These are phyloP conservation scores for Epichloe scottii DNA, from an alignment of 2,329 filamentous ascomycete species.

Conservation along the genomic window DNA sequence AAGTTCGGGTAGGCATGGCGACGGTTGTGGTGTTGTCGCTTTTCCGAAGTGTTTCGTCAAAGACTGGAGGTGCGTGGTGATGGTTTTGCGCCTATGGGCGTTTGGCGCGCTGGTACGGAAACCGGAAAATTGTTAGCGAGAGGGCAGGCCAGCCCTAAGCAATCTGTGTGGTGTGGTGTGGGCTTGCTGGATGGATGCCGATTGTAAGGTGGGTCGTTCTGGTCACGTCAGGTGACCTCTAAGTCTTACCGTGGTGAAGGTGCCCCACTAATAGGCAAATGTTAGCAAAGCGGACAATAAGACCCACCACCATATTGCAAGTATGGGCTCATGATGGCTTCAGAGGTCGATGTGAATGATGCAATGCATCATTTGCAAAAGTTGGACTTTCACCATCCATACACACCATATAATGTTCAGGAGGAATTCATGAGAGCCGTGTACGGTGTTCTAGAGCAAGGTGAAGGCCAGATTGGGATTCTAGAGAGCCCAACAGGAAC, in stretches of 20 bases:
- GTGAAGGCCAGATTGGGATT: conserved; percentile 67
- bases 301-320: background rate
- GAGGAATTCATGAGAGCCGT: conserved; percentile 75
- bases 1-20: conserved; percentile 62
- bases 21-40: conserved; percentile 33
- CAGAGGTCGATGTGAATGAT: conserved; percentile 6
- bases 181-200: background rate
- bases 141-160: conserved; percentile 31
- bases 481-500: conserved; percentile 89
- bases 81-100: conserved; percentile 24
- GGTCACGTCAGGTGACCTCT: conserved; percentile 19
- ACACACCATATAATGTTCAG: conserved; percentile 77
- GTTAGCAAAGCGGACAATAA: background rate
- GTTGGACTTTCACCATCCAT: conserved; percentile 73
- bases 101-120: conserved; percentile 14
- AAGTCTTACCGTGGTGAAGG: conserved; percentile 11
- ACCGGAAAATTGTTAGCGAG: conserved; percentile 25
- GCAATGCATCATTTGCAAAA: conserved; percentile 15
- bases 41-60: conserved; percentile 25
- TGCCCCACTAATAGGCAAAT: background rate
- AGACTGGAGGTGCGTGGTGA: conserved; percentile 23
- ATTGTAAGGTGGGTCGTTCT: background rate
- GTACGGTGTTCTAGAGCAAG: conserved; percentile 61
- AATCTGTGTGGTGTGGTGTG: background rate
- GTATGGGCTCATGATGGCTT: conserved; percentile 5